phyloP scores from a whole-genome alignment of 805 yeast species.

The Sugiyamaella americana region DNA sequence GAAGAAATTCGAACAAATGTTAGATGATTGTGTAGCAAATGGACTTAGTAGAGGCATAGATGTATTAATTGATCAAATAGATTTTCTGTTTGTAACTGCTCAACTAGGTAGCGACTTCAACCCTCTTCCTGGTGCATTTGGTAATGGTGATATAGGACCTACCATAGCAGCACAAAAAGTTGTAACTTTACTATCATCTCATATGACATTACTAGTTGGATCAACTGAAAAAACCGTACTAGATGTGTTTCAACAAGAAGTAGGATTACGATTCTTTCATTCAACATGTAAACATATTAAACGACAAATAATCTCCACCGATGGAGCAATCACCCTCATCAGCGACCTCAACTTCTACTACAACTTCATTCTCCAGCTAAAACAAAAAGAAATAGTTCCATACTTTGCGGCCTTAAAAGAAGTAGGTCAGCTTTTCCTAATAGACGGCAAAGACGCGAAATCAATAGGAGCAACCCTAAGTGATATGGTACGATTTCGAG shows the following conservation, averaged over 20 bases:
- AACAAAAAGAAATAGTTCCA: slow-evolving; percentile 53
- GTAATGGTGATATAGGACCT: slow-evolving; percentile 36
- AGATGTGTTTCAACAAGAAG: slow-evolving; percentile 91
- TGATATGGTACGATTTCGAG: slow-evolving; percentile 79
- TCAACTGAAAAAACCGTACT: slow-evolving; percentile 82
- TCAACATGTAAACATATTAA: slow-evolving; percentile 72
- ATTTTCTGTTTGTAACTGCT: slow-evolving; percentile 47
- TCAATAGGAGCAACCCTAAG: slow-evolving; percentile 78
- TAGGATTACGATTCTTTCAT: slow-evolving; percentile 79
- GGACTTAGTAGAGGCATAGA: slow-evolving; percentile 92
- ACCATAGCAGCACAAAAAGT: slow-evolving; percentile 62
- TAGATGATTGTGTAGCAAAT: slow-evolving; percentile 86
- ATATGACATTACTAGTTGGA: slow-evolving; percentile 66
- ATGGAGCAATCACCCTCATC: slow-evolving; percentile 78
- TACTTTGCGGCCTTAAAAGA: slow-evolving; percentile 74
- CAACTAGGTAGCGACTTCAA: slow-evolving; percentile 60
- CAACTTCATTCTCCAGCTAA: slow-evolving; percentile 54
- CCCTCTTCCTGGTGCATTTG: slow-evolving; percentile 34
- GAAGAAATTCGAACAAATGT: slow-evolving; percentile 68
- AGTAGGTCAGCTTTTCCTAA: slow-evolving; percentile 76
- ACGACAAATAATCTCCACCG: slow-evolving; percentile 61
- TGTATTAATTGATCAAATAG: slow-evolving; percentile 76
- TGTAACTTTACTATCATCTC: slow-evolving; percentile 58
- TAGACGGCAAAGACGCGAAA: slow-evolving; percentile 67
- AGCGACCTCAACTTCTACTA: slow-evolving; percentile 76